Evolutionary conservation across 805 yeast species (phyloP).

Genomic region (Yarrowia hollandica): DNA sequence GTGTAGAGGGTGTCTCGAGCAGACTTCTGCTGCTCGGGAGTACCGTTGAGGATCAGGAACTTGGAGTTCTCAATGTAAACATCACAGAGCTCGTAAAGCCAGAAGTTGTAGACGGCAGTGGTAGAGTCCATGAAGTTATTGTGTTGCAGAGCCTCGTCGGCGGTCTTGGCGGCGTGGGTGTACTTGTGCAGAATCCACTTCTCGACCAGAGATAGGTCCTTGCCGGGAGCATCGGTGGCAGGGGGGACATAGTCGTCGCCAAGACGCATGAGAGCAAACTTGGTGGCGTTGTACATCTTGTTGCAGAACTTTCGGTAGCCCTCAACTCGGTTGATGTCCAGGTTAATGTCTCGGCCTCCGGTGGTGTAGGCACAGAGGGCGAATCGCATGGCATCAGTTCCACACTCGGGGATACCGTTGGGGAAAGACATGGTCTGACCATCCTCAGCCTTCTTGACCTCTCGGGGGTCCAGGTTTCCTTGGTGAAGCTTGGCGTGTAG

Average conservation of each 20-base stretch:
- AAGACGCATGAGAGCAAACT: slow-evolving; percentile 88
- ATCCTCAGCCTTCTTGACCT: slow-evolving; percentile 77
- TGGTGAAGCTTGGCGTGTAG: slow-evolving; percentile 71
- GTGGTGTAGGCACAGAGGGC: slow-evolving; percentile 98
- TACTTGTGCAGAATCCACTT: slow-evolving; percentile 93
- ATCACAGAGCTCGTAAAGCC: slow-evolving; percentile 94
- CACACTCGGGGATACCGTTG: slow-evolving; percentile 97
- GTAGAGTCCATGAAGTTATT: slow-evolving; percentile 92
- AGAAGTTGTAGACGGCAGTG: slow-evolving; percentile 83
- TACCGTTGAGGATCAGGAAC: slow-evolving; percentile 86
- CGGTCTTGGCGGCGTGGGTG: slow-evolving; percentile 63
- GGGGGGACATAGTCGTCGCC: slow-evolving; percentile 89
- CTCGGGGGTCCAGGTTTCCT: slow-evolving; percentile 90
- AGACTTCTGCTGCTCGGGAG: slow-evolving; percentile 76
- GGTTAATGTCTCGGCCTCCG: slow-evolving; percentile 97
- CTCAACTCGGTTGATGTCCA: slow-evolving; percentile 94
- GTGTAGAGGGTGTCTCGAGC: slow-evolving; percentile 95
- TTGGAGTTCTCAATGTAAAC: slow-evolving; percentile 98
- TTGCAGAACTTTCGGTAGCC: slow-evolving; percentile 99
- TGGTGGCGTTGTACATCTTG: slow-evolving; percentile 98
- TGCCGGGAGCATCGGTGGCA: slow-evolving; percentile 57
- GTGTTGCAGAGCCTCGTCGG: slow-evolving; percentile 67
- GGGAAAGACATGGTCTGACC: slow-evolving; percentile 93
- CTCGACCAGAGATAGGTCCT: slow-evolving; percentile 88
- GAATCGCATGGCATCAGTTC: slow-evolving; percentile 97